Evolutionary conservation across 2,329 filamentous ascomycete species (phyloP).

Genomic region (Aspergillus spinulosporus): DNA sequence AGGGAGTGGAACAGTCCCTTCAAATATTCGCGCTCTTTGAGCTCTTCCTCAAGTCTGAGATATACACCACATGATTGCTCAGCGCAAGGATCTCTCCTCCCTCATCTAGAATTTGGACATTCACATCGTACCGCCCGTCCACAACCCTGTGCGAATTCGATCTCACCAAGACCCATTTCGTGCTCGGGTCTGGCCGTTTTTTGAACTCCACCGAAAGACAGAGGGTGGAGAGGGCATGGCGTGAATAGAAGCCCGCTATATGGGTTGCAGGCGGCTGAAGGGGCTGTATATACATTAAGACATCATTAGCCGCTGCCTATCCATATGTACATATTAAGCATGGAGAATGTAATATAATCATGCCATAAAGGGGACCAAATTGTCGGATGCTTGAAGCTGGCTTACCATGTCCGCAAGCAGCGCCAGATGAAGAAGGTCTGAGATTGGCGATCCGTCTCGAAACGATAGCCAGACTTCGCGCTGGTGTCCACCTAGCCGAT

Average conservation of each 20-base stretch:
- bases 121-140: constrained; percentile 24
- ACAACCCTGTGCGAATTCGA: constrained; percentile 22
- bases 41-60: constrained; percentile 15
- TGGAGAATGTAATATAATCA: not conserved
- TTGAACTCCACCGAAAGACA: constrained; percentile 29
- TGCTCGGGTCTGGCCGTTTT: constrained; percentile 22
- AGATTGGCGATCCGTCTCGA: constrained; percentile 22
- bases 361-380: not conserved
- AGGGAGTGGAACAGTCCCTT: not conserved
- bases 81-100: constrained; percentile 21
- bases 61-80: constrained; percentile 25
- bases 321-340: not conserved
- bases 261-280: constrained; percentile 27
- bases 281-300: constrained; percentile 13
- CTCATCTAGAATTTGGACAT: constrained; percentile 22
- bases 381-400: not conserved
- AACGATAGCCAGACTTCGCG: constrained; percentile 27
- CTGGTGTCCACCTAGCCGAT: constrained; percentile 25
- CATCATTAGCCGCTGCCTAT: not conserved
- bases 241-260: constrained; percentile 21
- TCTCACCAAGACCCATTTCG: constrained; percentile 23
- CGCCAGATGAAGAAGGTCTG: constrained; percentile 20
- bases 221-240: constrained; percentile 24
- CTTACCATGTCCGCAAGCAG: constrained; percentile 25
- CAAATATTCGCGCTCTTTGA: not conserved